Percentiles rank a stretch among this genome's conserved stretches.
Conservation (phyloP, 177 flowering plant species). For the Telopea speciosissima region DNA sequence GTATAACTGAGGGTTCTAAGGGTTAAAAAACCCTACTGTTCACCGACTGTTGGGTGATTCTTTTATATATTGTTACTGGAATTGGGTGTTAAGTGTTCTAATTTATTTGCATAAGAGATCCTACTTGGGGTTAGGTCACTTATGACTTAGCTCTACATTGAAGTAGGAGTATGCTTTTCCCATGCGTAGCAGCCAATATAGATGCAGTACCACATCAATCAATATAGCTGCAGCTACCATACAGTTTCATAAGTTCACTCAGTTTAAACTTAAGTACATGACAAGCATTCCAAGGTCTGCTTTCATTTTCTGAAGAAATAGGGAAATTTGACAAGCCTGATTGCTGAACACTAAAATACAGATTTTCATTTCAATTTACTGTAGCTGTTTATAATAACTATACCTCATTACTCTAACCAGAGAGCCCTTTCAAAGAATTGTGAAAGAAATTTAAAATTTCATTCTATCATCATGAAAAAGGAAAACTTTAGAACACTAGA, state of each 20-base stretch:
- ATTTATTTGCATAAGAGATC: too few species aligned
- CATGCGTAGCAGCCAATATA: not conserved
- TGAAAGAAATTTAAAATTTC: not conserved
- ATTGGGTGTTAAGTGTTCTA: too few species aligned
- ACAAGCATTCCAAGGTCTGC: not conserved
- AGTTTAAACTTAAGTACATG: not conserved
- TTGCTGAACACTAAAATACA: not conserved
- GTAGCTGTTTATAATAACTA: not conserved
- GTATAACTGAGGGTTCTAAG: too few species aligned
- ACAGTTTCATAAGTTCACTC: not conserved
- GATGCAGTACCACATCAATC: not conserved
- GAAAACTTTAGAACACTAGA: not conserved
- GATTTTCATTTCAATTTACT: not conserved
- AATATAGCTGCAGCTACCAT: not conserved
- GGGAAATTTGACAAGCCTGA: not conserved
- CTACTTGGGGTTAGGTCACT: too few species aligned
- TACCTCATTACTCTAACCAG: not conserved
- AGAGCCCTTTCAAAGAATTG: not conserved
- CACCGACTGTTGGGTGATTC: too few species aligned
- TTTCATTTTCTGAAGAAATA: not conserved
- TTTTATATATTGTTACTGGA: too few species aligned
- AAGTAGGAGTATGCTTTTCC: not conserved
- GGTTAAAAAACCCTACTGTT: too few species aligned
- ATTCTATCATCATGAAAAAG: not conserved
- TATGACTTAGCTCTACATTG: too few species aligned